Evolutionary conservation across 2,329 filamentous ascomycete species (phyloP).

Genomic region (Nannizziopsis arthrosporioides): DNA sequence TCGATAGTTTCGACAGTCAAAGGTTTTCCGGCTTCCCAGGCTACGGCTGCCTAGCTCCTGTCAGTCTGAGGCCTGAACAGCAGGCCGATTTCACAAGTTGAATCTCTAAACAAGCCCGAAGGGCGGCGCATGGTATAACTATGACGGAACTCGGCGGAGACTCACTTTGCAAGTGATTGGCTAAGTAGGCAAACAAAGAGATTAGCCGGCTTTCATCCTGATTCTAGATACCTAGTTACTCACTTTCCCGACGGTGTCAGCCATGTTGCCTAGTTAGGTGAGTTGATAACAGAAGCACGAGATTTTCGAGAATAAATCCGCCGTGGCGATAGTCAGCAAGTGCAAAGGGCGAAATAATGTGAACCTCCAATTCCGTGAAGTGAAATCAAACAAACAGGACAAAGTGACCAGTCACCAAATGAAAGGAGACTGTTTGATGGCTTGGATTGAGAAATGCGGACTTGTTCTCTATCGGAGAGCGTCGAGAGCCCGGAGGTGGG

Average conservation of each 20-base stretch:
- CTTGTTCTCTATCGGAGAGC: too few species aligned
- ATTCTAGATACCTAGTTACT: slow-evolving; percentile 12
- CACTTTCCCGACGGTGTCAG: slow-evolving; percentile 48
- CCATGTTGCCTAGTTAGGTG: slow-evolving; percentile 28
- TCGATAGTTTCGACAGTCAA: slow-evolving; percentile 85
- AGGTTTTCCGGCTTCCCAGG: slow-evolving; percentile 90
- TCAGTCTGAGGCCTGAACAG: not conserved
- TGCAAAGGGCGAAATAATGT: too few species aligned
- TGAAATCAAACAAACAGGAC: too few species aligned
- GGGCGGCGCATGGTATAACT: not conserved
- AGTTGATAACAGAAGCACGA: too few species aligned
- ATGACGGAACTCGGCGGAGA: not conserved
- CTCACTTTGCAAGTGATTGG: slow-evolving; percentile 78
- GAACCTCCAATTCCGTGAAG: too few species aligned
- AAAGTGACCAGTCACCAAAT: too few species aligned
- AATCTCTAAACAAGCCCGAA: not conserved
- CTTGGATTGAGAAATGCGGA: too few species aligned
- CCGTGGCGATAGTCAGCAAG: too few species aligned
- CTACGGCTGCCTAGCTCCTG: slow-evolving; percentile 62
- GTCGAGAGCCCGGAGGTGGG: too few species aligned
- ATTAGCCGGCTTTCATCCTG: not conserved
- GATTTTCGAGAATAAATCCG: too few species aligned
- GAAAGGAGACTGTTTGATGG: too few species aligned
- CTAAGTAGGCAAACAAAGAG: slow-evolving; percentile 35
- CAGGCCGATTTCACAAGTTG: too few species aligned